Base-by-base conservation (phyloP, 2,329 filamentous ascomycete species). In the Fusarium sororula region DNA sequence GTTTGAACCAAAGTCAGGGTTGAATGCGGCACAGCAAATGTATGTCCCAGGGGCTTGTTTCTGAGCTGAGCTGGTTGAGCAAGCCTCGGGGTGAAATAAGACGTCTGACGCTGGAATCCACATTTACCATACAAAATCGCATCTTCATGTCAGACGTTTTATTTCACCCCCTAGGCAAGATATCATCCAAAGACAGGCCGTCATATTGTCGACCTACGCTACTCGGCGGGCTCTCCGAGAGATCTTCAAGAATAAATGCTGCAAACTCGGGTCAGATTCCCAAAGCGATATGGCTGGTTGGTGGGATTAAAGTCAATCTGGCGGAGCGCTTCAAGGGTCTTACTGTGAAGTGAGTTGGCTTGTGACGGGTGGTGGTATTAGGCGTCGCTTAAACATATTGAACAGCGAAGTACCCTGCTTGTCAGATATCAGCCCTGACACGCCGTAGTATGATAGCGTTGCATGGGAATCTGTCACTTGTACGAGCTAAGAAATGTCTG, bases 401-500 rank as follows among this genome's bases (percentile, higher is more conserved):
- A 58, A 62, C 41, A 48, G 53, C 37, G 28, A 67, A n/a, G 28
- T 48, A 71, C 71, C 71, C 68, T 72, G 72, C 63, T 64, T 68
- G 65, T 63, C 63, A 71, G 69, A 60, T 62, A 54, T 32, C 48
- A 65, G 67, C 55, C 74, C 70, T 66, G 60, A 54, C 50, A 51
- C 60, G 50, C 42, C 75, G 70, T 38, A 66, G 60, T 55, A 39
- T 70, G 48, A 57, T 68, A 71, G 61, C 62, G 75, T 78, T 51
- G 72, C 61, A 77, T 75, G 63, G 44, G 66, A 77, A 78, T 76
- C 76, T 78, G 74, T 62, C 72, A 69, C 68, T 51, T 70, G 74
- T 57, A 58, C 62, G 61, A 63, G 64, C 75, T 77, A 66, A 68
- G 47, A 51, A 54, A 67, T 57, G 68, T 73, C 55, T 71, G 60